Conservation (phyloP, 2,329 filamentous ascomycete species). For the Cordyceps javanica region DNA sequence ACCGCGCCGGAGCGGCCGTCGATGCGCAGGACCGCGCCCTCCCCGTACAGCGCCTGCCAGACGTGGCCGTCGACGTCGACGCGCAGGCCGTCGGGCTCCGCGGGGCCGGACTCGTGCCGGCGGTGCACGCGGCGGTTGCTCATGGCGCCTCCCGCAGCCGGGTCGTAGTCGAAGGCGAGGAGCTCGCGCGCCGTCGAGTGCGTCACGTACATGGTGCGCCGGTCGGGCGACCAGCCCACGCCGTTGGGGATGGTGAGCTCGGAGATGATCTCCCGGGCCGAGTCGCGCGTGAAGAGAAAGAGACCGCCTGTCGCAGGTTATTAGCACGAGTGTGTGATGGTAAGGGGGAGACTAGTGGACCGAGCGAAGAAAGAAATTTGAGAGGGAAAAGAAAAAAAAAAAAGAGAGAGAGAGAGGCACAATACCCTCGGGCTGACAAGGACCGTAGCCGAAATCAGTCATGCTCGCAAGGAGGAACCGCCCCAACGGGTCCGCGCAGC, state of each 20-base stretch:
- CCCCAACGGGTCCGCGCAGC: conserved; percentile 71
- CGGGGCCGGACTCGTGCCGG: conserved; percentile 51
- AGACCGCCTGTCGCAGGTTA: conserved; percentile 67
- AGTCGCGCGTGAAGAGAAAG: conserved; percentile 62
- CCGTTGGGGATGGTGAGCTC: conserved; percentile 77
- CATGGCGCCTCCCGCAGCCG: conserved; percentile 55
- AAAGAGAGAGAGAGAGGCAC: not conserved
- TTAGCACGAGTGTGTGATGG: no score
- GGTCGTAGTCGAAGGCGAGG: conserved; percentile 68
- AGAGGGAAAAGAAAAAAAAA: not conserved
- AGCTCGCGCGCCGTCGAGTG: conserved; percentile 69
- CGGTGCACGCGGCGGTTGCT: conserved; percentile 69
- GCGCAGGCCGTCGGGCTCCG: conserved; percentile 77
- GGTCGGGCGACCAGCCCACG: conserved; percentile 70
- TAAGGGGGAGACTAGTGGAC: conserved; percentile 12
- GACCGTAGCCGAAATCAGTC: conserved; percentile 61
- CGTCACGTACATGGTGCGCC: conserved; percentile 74
- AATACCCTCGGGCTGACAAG: conserved; percentile 53
- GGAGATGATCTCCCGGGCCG: conserved; percentile 53
- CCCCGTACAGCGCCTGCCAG: conserved; percentile 84
- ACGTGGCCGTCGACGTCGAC: conserved; percentile 80
- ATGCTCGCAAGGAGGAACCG: conserved; percentile 82
- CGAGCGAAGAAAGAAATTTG: not conserved
- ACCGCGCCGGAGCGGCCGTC: conserved; percentile 57
- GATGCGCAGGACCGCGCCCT: conserved; percentile 68